These are phyloP conservation scores for Leishmania mexicana DNA, from an alignment of 208 protist genomes.

Conservation along the genomic window DNA sequence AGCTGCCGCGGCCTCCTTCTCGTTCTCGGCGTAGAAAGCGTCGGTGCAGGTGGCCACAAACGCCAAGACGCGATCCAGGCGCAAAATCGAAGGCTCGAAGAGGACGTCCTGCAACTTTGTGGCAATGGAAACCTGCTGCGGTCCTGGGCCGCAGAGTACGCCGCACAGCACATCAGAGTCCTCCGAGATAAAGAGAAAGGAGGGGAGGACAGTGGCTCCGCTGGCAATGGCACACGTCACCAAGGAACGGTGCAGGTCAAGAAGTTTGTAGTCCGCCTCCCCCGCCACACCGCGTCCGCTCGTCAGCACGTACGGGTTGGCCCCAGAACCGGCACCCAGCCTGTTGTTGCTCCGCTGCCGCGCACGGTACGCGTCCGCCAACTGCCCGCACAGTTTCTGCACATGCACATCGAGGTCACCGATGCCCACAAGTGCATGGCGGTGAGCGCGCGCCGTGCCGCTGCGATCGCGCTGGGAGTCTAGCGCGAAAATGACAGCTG, in stretches of 20 bases:
- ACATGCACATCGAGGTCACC: conserved; percentile 78
- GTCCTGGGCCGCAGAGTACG: conserved; percentile 76
- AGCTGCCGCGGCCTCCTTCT: conserved; percentile 20
- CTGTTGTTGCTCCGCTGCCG: neutral
- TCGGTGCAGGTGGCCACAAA: conserved; percentile 81
- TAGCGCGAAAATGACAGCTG: conserved; percentile 77
- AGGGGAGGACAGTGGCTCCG: conserved; percentile 33
- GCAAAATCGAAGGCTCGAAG: conserved; percentile 72
- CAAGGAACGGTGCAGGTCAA: conserved; percentile 73
- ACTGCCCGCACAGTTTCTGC: conserved; percentile 43
- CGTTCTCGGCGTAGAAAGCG: conserved; percentile 39
- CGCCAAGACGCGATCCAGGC: conserved; percentile 67
- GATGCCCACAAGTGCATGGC: conserved; percentile 59
- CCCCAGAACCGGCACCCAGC: neutral
- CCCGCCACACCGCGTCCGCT: conserved; percentile 80
- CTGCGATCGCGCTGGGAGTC: conserved; percentile 75
- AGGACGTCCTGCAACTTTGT: conserved; percentile 80
- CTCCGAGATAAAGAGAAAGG: conserved; percentile 85
- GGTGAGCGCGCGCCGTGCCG: conserved; percentile 59
- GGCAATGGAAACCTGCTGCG: conserved; percentile 73
- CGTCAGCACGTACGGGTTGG: conserved; percentile 53
- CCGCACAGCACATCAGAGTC: conserved; percentile 89
- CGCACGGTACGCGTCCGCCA: conserved; percentile 40
- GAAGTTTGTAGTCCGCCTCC: conserved; percentile 91
- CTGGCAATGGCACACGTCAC: conserved; percentile 33